Evolutionary conservation across 2,329 filamentous ascomycete genomes (phyloP), one percentile per base, ranked within the genome.

Genomic region (Stagonosporopsis chrysanthemi): DNA sequence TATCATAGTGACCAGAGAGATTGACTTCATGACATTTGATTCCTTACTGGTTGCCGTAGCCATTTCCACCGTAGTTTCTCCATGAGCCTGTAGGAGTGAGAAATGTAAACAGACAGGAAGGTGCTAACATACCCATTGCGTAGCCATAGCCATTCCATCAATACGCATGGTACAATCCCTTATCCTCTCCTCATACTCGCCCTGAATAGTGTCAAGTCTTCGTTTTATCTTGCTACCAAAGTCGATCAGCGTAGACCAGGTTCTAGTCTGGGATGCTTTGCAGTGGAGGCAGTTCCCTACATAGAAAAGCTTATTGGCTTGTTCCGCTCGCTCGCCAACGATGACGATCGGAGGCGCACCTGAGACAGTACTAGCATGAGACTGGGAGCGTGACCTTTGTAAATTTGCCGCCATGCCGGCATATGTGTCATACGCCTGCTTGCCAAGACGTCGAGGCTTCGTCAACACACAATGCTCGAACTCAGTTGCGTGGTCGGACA

Each of bases 101-200:
- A 24, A 1, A 6, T 4, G 9, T 23, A 4, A 9, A 41, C 26
- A 12, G 12, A 19, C 2, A 41, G 11, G 11, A 6, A 2, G 9
- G 14, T 24, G 22, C 23, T 15, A 4, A 24, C 39, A 14, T 41
- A 61, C 62, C 66, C 66, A 69, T 63, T 69, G 64, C 24, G 64
- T 69, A 1, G 66, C 60, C 63, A 69, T 69, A 0, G 66, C 64
- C 63, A 69, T 69, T 2, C 64, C 66, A 40, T 67, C 66, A 1
- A 67, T 38, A 24, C 66, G 64, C 63, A 67, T 67, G 0, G 54
- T 67, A 24, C 48, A 51, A 22, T 51, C 39, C 14, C 48, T 22
- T 14, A 51, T 69, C 50, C 62, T 66, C 11, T 64, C 66, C 5
- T 66, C 61, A 36, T 67, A 66, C 39, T 69, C 66, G 14, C 59